Conservation (phyloP, 331 rosid species). For the Quercus phellos region DNA sequence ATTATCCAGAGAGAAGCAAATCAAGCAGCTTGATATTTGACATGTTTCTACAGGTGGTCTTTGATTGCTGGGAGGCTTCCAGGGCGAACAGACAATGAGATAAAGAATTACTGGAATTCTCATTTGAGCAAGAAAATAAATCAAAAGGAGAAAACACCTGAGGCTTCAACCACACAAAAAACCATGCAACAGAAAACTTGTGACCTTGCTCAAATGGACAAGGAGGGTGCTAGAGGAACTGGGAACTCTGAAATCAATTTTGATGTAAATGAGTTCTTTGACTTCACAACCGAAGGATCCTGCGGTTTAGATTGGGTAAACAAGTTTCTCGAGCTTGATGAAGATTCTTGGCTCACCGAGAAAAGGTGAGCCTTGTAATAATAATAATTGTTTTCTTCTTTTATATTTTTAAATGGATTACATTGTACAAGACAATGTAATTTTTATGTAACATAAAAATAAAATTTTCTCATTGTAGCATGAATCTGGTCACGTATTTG, state of each 20-base stretch:
- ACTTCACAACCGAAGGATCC: slow-evolving; percentile 37
- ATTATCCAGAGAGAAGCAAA: not conserved
- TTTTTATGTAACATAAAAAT: not conserved
- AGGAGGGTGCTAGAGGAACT: slow-evolving; percentile 10
- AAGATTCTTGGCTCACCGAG: slow-evolving; percentile 8
- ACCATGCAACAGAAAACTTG: not conserved
- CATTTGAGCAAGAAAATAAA: slow-evolving; percentile 65
- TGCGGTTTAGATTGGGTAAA: slow-evolving; percentile 48
- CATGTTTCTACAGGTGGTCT: slow-evolving; percentile 49
- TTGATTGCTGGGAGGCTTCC: slow-evolving; percentile 80
- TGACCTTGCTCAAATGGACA: slow-evolving; percentile 15
- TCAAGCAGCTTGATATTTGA: not conserved
- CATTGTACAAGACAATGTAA: not conserved
- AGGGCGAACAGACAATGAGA: slow-evolving; percentile 76
- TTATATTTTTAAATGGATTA: too few relatives aligned
- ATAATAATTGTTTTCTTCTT: not conserved
- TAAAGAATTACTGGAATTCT: slow-evolving; percentile 79
- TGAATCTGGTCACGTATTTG: too few relatives aligned
- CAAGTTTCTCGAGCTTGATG: slow-evolving; percentile 47
- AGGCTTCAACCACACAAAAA: slow-evolving; percentile 17
- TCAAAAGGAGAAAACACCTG: slow-evolving; percentile 16
- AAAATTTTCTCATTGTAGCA: not conserved
- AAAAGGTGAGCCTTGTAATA: slow-evolving; percentile 2
- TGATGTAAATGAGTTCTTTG: slow-evolving; percentile 51
- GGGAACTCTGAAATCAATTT: slow-evolving; percentile 27